Conservation (phyloP, 495 filamentous ascomycete genomes). For the Penicillium ochrochloron region DNA sequence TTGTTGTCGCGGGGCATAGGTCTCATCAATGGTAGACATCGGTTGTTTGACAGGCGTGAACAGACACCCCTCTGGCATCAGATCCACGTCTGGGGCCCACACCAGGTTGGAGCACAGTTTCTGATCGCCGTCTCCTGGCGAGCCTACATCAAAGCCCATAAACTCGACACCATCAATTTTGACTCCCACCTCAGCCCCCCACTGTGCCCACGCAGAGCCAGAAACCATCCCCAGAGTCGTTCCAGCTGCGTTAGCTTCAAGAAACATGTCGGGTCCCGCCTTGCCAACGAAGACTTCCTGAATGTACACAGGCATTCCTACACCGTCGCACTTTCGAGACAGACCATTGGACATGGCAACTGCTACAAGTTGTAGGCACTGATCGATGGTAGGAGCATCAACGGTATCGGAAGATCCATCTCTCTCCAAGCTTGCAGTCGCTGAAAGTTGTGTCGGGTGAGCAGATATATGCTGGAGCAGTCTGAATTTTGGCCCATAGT, state of each 20-base stretch:
- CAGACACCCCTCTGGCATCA: neutral
- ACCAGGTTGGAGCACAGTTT: slow-evolving; percentile 1
- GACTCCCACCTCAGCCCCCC: neutral
- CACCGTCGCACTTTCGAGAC: neutral
- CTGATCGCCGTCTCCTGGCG: neutral
- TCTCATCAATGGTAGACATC: neutral
- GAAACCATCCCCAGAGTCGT: neutral
- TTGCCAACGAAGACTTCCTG: slow-evolving; percentile 6
- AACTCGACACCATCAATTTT: slow-evolving; percentile 8
- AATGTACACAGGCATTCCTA: slow-evolving; percentile 7
- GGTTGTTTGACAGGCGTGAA: neutral
- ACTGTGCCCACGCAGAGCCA: neutral
- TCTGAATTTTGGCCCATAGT: slow-evolving; percentile 4
- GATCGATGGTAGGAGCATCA: neutral
- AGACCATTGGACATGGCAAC: slow-evolving; percentile 5
- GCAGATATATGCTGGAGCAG: slow-evolving; percentile 6
- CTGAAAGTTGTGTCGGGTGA: slow-evolving; percentile 5
- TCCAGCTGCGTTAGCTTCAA: neutral
- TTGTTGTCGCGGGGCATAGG: neutral
- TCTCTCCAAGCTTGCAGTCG: slow-evolving; percentile 3
- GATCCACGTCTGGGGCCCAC: slow-evolving; percentile 5
- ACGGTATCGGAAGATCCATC: neutral
- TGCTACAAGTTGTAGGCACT: slow-evolving; percentile 4
- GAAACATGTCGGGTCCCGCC: slow-evolving; percentile 4
- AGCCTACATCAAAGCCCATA: neutral